Percentiles rank a stretch among this genome's conserved stretches.
phyloP scores from a whole-genome alignment of 176 grass and related monocot genomes.

The Dactylis glomerata region DNA sequence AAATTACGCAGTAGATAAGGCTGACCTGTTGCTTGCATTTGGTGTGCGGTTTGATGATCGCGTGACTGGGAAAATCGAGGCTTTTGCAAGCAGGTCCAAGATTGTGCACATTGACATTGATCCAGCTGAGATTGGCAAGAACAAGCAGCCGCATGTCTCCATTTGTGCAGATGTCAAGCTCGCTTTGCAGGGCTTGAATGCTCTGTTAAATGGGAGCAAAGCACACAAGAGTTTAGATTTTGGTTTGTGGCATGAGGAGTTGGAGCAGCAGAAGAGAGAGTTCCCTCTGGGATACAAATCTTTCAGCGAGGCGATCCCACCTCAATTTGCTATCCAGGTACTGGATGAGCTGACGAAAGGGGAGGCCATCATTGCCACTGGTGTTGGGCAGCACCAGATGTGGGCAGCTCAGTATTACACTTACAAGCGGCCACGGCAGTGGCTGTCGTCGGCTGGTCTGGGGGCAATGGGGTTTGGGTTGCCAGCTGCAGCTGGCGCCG shows the following conservation, averaged over 20 bases:
- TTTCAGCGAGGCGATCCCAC: conserved; percentile 61
- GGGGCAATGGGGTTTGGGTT: conserved; percentile 96
- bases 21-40: conserved; percentile 90
- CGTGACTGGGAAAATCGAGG: conserved; percentile 94
- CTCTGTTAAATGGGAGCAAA: conserved; percentile 43
- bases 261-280: conserved; percentile 75
- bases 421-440: conserved; percentile 67
- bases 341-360: conserved; percentile 81
- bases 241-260: conserved; percentile 52
- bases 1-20: conserved; percentile 90
- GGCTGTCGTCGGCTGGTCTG: conserved; percentile 71
- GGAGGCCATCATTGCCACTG: conserved; percentile 77
- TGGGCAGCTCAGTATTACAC: conserved; percentile 93
- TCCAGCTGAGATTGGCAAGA: conserved; percentile 98
- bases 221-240: conserved; percentile 45
- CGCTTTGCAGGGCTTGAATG: conserved; percentile 68
- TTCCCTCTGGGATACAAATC: conserved; percentile 76
- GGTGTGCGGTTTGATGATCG: conserved; percentile 94
- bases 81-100: conserved; percentile 93
- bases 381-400: conserved; percentile 97
- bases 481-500: conserved; percentile 81
- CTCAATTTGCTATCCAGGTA: conserved; percentile 85
- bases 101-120: conserved; percentile 99
- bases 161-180: conserved; percentile 84
- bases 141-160: conserved; percentile 95